phyloP scores from a whole-genome alignment of 2,329 filamentous ascomycete genomes.

The Tolypocladium capitatum region DNA sequence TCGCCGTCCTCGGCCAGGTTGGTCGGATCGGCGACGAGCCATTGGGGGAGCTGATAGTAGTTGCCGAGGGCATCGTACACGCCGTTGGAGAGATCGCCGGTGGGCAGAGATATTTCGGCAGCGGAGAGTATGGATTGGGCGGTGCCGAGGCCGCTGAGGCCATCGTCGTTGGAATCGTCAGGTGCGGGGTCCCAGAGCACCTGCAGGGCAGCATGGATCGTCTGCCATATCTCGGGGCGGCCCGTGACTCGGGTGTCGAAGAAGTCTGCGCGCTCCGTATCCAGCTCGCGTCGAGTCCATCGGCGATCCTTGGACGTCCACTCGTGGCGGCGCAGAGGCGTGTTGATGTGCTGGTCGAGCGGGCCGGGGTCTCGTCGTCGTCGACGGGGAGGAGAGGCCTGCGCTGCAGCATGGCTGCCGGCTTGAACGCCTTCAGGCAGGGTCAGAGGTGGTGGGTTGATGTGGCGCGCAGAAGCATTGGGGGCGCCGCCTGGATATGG shows the following conservation, averaged over 20 bases:
- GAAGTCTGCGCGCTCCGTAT: slow-evolving; percentile 64
- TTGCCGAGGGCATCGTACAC: slow-evolving; percentile 60
- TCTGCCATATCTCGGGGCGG: slow-evolving; percentile 65
- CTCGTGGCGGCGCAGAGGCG: slow-evolving; percentile 49
- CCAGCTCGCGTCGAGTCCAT: slow-evolving; percentile 60
- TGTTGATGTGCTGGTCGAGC: slow-evolving; percentile 54
- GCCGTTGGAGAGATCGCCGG: slow-evolving; percentile 57
- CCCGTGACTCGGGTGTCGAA: slow-evolving; percentile 84
- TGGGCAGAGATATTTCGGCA: slow-evolving; percentile 61
- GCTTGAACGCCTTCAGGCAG: slow-evolving; percentile 15
- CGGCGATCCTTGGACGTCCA: slow-evolving; percentile 50
- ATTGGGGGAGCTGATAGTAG: slow-evolving; percentile 55
- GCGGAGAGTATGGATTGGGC: slow-evolving; percentile 75
- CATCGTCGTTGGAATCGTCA: slow-evolving; percentile 21
- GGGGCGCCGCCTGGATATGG: slow-evolving; percentile 37
- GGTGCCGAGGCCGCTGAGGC: slow-evolving; percentile 37
- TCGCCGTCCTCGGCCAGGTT: slow-evolving; percentile 31
- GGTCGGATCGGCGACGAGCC: slow-evolving; percentile 53
- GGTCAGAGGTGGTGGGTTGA: slow-evolving; percentile 29
- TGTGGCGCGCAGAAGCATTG: slow-evolving; percentile 39
- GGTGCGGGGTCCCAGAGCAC: slow-evolving; percentile 47
- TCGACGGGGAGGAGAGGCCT: slow-evolving; percentile 10
- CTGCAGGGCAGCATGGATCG: slow-evolving; percentile 54
- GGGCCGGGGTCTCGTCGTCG: slow-evolving; percentile 26
- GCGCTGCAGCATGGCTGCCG: slow-evolving; percentile 5